phyloP scores from a whole-genome alignment of 352 stramenopile genomes.

The Phytophthora foliorum region DNA sequence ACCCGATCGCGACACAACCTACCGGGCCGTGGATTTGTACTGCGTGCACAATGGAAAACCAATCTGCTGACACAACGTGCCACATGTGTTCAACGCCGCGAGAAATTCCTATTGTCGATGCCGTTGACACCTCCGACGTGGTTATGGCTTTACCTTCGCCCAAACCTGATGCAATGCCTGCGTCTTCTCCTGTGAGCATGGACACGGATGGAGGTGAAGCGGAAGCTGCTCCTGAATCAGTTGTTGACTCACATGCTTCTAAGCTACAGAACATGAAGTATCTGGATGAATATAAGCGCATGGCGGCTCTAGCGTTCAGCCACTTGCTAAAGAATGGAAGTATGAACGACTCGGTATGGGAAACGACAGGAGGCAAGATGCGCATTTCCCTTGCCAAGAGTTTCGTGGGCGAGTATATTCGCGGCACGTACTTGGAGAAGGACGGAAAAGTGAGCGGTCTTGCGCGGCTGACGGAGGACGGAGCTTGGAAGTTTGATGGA shows the following conservation, averaged over 20 bases:
- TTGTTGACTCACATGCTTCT: constrained; percentile 16
- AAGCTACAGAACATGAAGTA: constrained; percentile 56
- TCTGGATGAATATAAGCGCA: constrained; percentile 64
- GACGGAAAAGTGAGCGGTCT: constrained; percentile 77
- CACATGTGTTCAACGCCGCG: constrained; percentile 78
- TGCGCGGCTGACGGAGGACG: constrained; percentile 53
- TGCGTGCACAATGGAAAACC: constrained; percentile 89
- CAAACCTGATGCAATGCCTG: constrained; percentile 30
- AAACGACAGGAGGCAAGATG: constrained; percentile 77
- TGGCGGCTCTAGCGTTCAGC: constrained; percentile 44
- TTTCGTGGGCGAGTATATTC: constrained; percentile 73
- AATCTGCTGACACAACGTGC: constrained; percentile 56
- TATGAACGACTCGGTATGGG: constrained; percentile 63
- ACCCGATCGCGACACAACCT: constrained; percentile 31
- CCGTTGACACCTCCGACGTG: constrained; percentile 44
- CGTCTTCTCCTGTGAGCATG: constrained; percentile 48
- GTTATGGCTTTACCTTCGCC: constrained; percentile 42
- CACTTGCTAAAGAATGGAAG: constrained; percentile 39
- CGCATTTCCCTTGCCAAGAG: constrained; percentile 47
- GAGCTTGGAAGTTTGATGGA: constrained; percentile 74
- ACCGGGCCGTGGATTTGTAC: constrained; percentile 58
- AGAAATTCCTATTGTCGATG: constrained; percentile 50
- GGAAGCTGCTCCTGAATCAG: constrained; percentile 1
- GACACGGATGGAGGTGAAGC: constrained; percentile 41
- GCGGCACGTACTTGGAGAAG: constrained; percentile 78